Evolutionary conservation across 306 rosid genomes (phyloP), one percentile per base, ranked within the genome.

Genomic region (Prosopis cineraria): DNA sequence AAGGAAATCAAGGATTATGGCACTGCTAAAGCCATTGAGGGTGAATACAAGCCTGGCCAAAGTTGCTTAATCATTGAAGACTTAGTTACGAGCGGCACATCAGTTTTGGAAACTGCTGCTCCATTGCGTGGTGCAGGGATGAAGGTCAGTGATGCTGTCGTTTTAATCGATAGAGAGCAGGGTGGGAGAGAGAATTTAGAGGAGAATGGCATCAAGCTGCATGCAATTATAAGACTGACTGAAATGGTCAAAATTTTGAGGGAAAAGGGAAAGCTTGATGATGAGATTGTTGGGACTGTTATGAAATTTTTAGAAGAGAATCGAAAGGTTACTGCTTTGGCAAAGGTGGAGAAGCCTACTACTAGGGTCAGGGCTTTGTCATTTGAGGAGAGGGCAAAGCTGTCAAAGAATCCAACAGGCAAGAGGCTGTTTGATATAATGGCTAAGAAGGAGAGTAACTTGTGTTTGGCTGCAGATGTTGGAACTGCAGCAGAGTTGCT

Each of bases 1-100:
- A 94, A 94, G 85, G 98, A 94, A 83, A 80, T 90, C 75, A 94
- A 94, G 82, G 97, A 94, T 77, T 94, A 94, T 34, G 97, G 97
- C 50, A 92, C 95, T 64, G 79, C 98, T 37, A 94, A 92, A 71
- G 91, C 93, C 77, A 92, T 94, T 22, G 97, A 94, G 37, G 97
- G 97, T 47, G 78, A 58, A 64, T 94, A 82, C 76, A 59, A 62
- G 47, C n/a, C 85, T n/a, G 91, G 83, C 41, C 95, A 90, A 59
- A 76, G 84, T 37, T 94, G 98, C 85, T 86, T 94, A 40, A 84
- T 94, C 68, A 78, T 94, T 60, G 97, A 94, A 79, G 97, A 92
- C 84, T 85, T 94, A 78, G 97, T 94, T 64, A 94, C 97, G 22
- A 92, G 97, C 62, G 97, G 95, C 76, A 84, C 92, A 14, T 94